Evolutionary conservation across 345 rosid species (phyloP).

Genomic region (Luvunga scandens): DNA sequence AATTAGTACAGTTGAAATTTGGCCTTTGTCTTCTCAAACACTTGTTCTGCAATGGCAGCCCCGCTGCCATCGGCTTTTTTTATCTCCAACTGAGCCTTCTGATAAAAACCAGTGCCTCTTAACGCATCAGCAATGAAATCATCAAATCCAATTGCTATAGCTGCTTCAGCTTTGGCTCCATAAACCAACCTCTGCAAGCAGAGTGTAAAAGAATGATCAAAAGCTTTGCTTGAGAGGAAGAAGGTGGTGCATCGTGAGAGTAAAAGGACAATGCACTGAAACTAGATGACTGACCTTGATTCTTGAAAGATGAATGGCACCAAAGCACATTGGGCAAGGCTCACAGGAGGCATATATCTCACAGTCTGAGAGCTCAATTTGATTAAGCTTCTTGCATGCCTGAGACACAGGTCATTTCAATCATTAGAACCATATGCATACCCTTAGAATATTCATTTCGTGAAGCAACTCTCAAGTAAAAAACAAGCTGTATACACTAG

Average conservation of each 20-base stretch:
- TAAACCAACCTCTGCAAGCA: slow-evolving; percentile 64
- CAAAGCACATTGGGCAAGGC: slow-evolving; percentile 86
- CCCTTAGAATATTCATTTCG: background rate
- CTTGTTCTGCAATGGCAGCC: slow-evolving; percentile 83
- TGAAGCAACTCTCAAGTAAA: too few relatives aligned
- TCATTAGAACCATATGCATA: background rate
- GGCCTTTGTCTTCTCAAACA: slow-evolving; percentile 78
- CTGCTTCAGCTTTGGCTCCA: slow-evolving; percentile 87
- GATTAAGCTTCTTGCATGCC: slow-evolving; percentile 81
- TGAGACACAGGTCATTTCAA: slow-evolving; percentile 13
- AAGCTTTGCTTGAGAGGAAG: background rate
- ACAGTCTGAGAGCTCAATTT: slow-evolving; percentile 64
- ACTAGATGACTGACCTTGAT: slow-evolving; percentile 40
- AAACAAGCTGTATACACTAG: background rate
- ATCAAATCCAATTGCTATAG: slow-evolving; percentile 81
- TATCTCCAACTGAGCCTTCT: slow-evolving; percentile 74
- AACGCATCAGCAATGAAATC: slow-evolving; percentile 76
- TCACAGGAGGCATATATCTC: slow-evolving; percentile 80
- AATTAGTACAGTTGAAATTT: slow-evolving; percentile 69
- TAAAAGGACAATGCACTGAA: background rate
- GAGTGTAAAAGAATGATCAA: background rate
- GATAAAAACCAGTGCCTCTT: slow-evolving; percentile 65
- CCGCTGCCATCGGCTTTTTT: slow-evolving; percentile 70
- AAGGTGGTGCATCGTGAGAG: background rate
- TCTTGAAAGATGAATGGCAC: slow-evolving; percentile 76